These are phyloP conservation scores for Exophiala sideris DNA, from an alignment of 2,329 filamentous ascomycete species.

Conservation along the genomic window DNA sequence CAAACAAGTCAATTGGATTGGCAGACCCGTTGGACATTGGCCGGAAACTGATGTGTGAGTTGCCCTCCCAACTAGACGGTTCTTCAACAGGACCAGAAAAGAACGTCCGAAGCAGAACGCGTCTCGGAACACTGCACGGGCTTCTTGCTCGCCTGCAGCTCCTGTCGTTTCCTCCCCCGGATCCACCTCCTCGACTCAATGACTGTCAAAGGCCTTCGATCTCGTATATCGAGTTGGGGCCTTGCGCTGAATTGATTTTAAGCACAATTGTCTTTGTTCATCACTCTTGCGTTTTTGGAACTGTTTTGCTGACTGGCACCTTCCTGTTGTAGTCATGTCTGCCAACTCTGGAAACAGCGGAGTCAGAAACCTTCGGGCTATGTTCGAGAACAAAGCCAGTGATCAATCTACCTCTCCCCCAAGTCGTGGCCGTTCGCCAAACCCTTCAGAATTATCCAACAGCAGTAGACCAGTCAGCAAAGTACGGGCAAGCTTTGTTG, in stretches of 20 bases:
- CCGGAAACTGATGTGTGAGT: constrained; percentile 13
- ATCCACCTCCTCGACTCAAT: constrained; percentile 16
- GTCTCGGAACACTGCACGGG: constrained; percentile 14
- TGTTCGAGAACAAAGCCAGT: constrained; percentile 72
- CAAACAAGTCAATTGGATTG: neutral
- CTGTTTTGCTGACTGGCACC: constrained; percentile 13
- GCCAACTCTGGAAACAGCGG: constrained; percentile 50
- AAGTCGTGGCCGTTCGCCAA: constrained; percentile 68
- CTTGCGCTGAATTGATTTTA: neutral
- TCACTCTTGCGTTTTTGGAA: neutral
- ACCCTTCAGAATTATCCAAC: constrained; percentile 41
- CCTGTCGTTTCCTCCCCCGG: constrained; percentile 14
- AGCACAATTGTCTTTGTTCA: neutral
- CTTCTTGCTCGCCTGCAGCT: neutral
- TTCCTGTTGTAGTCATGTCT: constrained; percentile 29
- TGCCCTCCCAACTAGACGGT: neutral
- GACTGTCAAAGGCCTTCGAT: constrained; percentile 3
- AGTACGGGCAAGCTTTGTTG: constrained; percentile 71
- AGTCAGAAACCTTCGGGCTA: constrained; percentile 72
- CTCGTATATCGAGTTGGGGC: neutral
- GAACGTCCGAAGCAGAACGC: constrained; percentile 18
- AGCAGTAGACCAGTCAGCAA: constrained; percentile 65
- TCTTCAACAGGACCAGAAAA: neutral
- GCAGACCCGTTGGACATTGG: constrained; percentile 14
- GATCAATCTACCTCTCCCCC: constrained; percentile 58